These are phyloP conservation scores for Taiozyma sp. DNA, from an alignment of 1,139 yeast species.

Conservation along the genomic window DNA sequence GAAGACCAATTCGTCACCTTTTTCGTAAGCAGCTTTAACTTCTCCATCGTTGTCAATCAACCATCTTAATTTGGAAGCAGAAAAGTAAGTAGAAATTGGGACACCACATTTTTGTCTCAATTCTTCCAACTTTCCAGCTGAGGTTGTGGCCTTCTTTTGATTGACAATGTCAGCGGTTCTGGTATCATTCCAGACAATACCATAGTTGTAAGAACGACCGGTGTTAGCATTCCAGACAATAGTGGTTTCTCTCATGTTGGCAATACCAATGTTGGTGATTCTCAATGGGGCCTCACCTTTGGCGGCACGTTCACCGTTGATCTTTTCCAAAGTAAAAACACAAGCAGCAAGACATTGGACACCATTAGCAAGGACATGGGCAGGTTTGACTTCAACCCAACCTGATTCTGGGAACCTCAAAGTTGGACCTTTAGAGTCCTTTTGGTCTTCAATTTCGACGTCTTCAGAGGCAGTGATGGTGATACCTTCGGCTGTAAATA, in stretches of 20 bases:
- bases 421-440: constrained; percentile 57
- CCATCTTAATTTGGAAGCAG: constrained; percentile 91
- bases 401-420: constrained; percentile 74
- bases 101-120: constrained; percentile 73
- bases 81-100: constrained; percentile 83
- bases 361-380: constrained; percentile 80
- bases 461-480: constrained; percentile 52
- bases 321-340: constrained; percentile 49
- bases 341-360: constrained; percentile 69
- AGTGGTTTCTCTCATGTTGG: constrained; percentile 95
- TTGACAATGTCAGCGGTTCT: constrained; percentile 75
- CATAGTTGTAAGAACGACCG: constrained; percentile 75
- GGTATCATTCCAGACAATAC: constrained; percentile 96
- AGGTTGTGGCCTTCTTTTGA: constrained; percentile 52
- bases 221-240: constrained; percentile 84
- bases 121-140: constrained; percentile 54
- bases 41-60: constrained; percentile 71
- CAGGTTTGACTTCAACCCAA: constrained; percentile 95
- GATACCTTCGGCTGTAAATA: constrained; percentile 72
- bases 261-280: constrained; percentile 71
- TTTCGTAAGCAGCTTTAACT: constrained; percentile 67
- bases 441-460: constrained; percentile 54
- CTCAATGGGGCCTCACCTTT: constrained; percentile 47
- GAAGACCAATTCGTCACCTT: constrained; percentile 74
- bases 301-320: constrained; percentile 46